Evolutionary conservation across 345 rosid genomes (phyloP).

Genomic region (Salix caprea): DNA sequence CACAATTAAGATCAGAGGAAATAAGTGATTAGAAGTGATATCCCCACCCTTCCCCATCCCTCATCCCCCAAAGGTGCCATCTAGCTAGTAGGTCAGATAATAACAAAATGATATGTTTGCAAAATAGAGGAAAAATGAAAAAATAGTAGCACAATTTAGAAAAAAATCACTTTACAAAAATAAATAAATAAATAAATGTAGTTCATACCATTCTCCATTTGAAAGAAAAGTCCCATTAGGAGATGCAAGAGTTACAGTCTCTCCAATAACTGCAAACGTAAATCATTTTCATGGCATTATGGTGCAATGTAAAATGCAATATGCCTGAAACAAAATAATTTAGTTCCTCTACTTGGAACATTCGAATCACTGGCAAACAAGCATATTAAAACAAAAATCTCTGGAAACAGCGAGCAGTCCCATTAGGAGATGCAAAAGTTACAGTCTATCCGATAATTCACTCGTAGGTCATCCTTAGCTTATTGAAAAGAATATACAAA

Average conservation of each 20-base stretch:
- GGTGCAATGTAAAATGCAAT: not conserved
- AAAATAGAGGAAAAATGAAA: not conserved
- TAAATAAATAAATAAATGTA: slow-evolving; percentile 3
- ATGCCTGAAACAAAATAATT: not conserved
- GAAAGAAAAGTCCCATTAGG: slow-evolving; percentile 67
- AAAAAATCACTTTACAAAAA: not conserved
- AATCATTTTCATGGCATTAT: slow-evolving; percentile 12
- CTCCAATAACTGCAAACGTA: slow-evolving; percentile 76
- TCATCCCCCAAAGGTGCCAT: too few species aligned
- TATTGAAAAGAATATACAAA: not conserved
- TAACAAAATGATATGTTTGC: too few species aligned
- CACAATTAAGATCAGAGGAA: too few species aligned
- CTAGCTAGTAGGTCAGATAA: too few species aligned
- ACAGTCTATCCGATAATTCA: not conserved
- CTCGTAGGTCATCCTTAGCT: not conserved
- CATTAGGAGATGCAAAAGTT: too few species aligned
- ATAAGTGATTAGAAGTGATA: too few species aligned
- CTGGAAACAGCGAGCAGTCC: not conserved
- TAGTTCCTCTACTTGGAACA: not conserved
- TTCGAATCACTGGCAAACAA: not conserved
- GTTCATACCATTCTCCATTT: slow-evolving; percentile 90
- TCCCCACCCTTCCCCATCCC: too few species aligned
- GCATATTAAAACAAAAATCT: not conserved
- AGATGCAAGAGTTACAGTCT: slow-evolving; percentile 73
- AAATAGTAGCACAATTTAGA: not conserved